Evolutionary conservation across 73 alveolate genomes (phyloP), one percentile per base, ranked within the genome.

Genomic region (Durusdinium trenchii): DNA sequence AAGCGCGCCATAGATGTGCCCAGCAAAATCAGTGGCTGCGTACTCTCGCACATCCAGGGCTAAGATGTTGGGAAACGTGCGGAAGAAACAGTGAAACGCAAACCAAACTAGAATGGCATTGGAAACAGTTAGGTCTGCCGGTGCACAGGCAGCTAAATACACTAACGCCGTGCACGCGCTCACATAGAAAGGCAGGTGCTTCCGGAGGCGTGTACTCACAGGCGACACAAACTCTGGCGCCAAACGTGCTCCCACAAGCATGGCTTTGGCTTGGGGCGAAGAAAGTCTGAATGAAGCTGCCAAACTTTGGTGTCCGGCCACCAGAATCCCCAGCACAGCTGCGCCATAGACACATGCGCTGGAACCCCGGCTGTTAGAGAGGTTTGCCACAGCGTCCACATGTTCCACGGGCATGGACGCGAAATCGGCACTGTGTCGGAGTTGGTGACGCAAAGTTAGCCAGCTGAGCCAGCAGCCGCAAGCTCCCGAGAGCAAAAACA

Each of bases 321-420:
- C 38, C 43, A 90, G 51, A 30, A 90, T 35, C 42, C 86, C 86
- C 96, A 90, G 61, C 42, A 90, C 75, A 1, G 96, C 96, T 3
- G 86, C 51, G n/a, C 96, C 96, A 67, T 90, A 90, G 7, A 90
- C 96, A 52, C 96, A 90, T 20, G 96, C 81, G 71, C 96, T 90
- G 73, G 96, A 86, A 32, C 96, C 96, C 16, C 96, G 54, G 86
- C 96, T 90, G 96, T 90, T 90, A 52, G 96, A 90, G 26, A 90
- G 47, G 52, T 90, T 52, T 20, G 96, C 96, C 36, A 90, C 76
- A 54, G 87, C 96, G 67, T 90, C 96, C 71, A 90, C 96, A 40
- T 90, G 96, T 35, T 90, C 86, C 32, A 50, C 46, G 6, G 96
- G 96, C 96, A 90, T 90, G 26, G 75, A 46, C 35, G 40, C 47